Conservation (phyloP, 1,284 basidiomycete genomes). For the Cryptococcus sp. region DNA sequence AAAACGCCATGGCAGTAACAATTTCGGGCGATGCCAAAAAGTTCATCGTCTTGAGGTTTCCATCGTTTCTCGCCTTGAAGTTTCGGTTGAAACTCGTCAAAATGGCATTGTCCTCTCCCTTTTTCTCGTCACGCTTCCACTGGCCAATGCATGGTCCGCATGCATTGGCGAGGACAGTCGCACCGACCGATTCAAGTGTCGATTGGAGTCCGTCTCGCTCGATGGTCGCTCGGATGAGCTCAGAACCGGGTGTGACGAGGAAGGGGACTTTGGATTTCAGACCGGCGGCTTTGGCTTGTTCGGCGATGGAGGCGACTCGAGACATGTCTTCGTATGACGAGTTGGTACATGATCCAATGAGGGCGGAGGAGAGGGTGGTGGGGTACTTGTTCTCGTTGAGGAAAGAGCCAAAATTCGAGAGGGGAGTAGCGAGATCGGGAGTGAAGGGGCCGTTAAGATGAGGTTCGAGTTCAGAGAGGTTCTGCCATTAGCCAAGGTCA, state of each 20-base stretch:
- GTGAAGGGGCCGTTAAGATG: constrained; percentile 97
- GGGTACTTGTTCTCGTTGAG: constrained; percentile 83
- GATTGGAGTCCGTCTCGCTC: constrained; percentile 85
- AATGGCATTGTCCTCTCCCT: constrained; percentile 92
- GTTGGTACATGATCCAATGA: constrained; percentile 98
- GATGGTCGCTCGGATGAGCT: constrained; percentile 96
- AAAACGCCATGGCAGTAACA: constrained; percentile 96
- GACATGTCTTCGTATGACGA: constrained; percentile 96
- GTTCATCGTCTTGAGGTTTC: constrained; percentile 73
- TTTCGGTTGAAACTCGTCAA: constrained; percentile 96
- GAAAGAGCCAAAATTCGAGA: constrained; percentile 83
- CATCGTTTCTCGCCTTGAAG: constrained; percentile 97
- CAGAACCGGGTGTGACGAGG: constrained; percentile 93
- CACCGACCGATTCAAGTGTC: constrained; percentile 73
- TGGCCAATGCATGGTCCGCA: constrained; percentile 99
- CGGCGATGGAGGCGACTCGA: constrained; percentile 82
- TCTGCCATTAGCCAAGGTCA: constrained; percentile 49
- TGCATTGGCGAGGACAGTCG: constrained; percentile 88
- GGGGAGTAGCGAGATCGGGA: constrained; percentile 88
- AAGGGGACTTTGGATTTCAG: constrained; percentile 84
- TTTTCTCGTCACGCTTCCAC: constrained; percentile 90
- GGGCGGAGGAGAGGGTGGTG: constrained; percentile 79
- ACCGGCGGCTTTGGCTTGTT: constrained; percentile 80
- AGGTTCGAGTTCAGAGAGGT: constrained; percentile 88
- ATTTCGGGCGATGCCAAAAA: constrained; percentile 92